phyloP scores from a whole-genome alignment of 371 early-diverging fungal genomes.

The Rhizoclosmatium hyalinum region DNA sequence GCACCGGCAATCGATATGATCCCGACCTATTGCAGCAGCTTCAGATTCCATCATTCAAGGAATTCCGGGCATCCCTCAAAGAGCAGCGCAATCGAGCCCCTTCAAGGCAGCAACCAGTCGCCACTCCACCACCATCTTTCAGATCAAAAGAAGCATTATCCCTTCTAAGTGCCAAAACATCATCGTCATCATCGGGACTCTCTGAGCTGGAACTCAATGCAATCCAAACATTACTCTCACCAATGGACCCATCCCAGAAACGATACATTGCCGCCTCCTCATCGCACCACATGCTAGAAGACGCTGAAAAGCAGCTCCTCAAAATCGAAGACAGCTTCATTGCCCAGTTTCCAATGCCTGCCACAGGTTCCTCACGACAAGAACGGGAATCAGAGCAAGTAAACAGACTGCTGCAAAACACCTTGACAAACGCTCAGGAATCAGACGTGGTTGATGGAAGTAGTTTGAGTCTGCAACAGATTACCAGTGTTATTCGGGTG shows the following conservation, averaged over 20 bases:
- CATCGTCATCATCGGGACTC: constrained; percentile 10
- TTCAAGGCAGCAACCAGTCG: neutral
- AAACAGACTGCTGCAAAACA: neutral
- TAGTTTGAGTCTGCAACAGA: neutral
- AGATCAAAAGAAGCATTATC: neutral
- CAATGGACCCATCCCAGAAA: neutral
- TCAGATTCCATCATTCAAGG: constrained; percentile 17
- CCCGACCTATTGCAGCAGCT: constrained; percentile 3
- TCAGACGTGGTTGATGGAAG: neutral
- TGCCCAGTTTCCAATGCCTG: constrained; percentile 6
- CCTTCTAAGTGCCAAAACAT: constrained; percentile 2
- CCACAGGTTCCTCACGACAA: neutral
- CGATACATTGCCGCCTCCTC: neutral
- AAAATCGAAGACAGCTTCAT: constrained; percentile 15
- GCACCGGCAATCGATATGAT: neutral
- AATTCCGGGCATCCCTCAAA: constrained; percentile 9
- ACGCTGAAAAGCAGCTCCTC: neutral
- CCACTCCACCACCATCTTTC: neutral
- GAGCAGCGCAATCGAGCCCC: neutral
- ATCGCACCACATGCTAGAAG: neutral
- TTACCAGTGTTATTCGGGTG: constrained; percentile 75
- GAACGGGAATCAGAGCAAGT: neutral
- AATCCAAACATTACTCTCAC: constrained; percentile 5
- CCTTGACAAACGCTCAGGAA: no score
- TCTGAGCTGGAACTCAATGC: constrained; percentile 1